These are phyloP conservation scores for Conticribra guillardii DNA, from an alignment of 108 stramenopile species.

Conservation along the genomic window DNA sequence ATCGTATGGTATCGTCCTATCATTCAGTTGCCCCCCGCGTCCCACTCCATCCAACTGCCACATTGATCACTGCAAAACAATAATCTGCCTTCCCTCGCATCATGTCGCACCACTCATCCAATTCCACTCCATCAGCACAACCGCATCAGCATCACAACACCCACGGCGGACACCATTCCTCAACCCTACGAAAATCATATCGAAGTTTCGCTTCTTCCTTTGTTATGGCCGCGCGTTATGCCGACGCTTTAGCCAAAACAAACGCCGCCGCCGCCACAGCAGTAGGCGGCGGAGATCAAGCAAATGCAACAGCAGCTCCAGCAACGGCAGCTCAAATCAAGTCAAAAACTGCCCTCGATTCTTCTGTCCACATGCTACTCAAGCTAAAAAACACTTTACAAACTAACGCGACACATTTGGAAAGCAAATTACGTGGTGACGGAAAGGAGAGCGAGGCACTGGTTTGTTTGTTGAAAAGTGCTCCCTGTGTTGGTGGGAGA, in stretches of 20 bases:
- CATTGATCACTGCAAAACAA: too few relatives aligned
- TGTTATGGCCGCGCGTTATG: background rate
- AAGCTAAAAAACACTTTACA: background rate
- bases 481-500: background rate
- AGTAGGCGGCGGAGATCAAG: too few relatives aligned
- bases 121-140: background rate
- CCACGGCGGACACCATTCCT: background rate
- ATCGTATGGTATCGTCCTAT: too few relatives aligned
- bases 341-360: background rate
- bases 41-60: too few relatives aligned
- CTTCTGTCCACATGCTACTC: background rate
- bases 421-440: background rate
- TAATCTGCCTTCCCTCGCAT: background rate
- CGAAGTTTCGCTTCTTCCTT: background rate
- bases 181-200: background rate
- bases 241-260: background rate
- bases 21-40: too few relatives aligned
- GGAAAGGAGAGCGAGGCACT: background rate
- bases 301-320: background rate
- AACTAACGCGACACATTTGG: background rate
- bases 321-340: background rate
- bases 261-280: too few relatives aligned
- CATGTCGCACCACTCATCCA: background rate
- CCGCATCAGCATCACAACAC: background rate
- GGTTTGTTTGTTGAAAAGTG: background rate